phyloP scores from a whole-genome alignment of 805 yeast genomes.

The Saccharomycopsis guyanensis region DNA sequence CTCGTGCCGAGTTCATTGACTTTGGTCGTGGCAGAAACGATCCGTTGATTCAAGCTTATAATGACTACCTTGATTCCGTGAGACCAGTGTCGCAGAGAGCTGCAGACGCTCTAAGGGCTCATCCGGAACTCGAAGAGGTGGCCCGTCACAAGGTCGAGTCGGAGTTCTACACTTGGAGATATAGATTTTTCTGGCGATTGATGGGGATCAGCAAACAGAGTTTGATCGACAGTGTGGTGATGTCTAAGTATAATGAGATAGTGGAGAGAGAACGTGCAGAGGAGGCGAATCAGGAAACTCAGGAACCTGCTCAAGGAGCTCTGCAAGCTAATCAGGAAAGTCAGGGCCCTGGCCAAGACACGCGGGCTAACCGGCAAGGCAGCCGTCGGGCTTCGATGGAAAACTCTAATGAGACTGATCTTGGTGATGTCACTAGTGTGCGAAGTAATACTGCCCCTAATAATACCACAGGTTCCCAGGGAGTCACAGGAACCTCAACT shows the following conservation, averaged over 20 bases:
- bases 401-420: background rate
- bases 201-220: constrained; percentile 48
- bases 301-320: background rate
- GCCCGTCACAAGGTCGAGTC: constrained; percentile 35
- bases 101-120: constrained; percentile 34
- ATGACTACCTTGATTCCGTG: constrained; percentile 9
- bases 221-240: constrained; percentile 45
- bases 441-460: background rate
- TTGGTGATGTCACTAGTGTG: background rate
- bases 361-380: too few species aligned
- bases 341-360: too few species aligned
- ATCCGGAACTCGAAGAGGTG: constrained; percentile 36
- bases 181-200: constrained; percentile 40
- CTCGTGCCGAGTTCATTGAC: constrained; percentile 13
- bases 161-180: constrained; percentile 28
- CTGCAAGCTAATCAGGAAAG: background rate
- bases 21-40: constrained; percentile 19
- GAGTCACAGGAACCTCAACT: background rate
- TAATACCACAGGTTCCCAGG: too few species aligned
- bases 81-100: constrained; percentile 36
- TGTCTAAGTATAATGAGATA: constrained; percentile 19
- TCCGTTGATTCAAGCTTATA: constrained; percentile 25
- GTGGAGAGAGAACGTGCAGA: constrained; percentile 1
- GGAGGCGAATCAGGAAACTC: background rate
- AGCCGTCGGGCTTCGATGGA: too few species aligned